Conservation (phyloP, 2,329 filamentous ascomycete genomes). For the Escovopsis sp. region DNA sequence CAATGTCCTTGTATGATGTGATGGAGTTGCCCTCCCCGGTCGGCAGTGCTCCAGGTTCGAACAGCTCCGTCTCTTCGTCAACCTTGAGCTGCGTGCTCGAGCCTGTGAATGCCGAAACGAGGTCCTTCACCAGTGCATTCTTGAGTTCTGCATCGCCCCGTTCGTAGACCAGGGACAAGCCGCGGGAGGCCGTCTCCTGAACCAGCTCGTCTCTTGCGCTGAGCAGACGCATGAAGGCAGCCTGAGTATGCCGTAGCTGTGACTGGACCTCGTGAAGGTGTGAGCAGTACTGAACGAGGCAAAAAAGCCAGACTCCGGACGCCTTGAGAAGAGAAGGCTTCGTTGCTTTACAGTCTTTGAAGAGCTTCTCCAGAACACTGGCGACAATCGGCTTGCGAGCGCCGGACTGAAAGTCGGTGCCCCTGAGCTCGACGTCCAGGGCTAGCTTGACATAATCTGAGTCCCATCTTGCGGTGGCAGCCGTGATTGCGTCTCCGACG, state of each 20-base stretch:
- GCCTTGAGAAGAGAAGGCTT: slow-evolving; percentile 86
- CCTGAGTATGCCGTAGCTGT: slow-evolving; percentile 64
- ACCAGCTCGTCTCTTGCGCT: slow-evolving; percentile 85
- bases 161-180: slow-evolving; percentile 85
- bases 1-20: slow-evolving; percentile 95
- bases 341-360: slow-evolving; percentile 64
- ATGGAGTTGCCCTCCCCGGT: slow-evolving; percentile 81
- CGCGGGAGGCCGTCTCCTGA: slow-evolving; percentile 86
- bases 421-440: slow-evolving; percentile 53
- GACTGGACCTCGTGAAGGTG: slow-evolving; percentile 60
- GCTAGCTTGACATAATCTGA: slow-evolving; percentile 63
- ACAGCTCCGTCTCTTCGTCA: slow-evolving; percentile 79
- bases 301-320: slow-evolving; percentile 89
- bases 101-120: slow-evolving; percentile 80
- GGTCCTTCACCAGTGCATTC: slow-evolving; percentile 69
- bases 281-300: slow-evolving; percentile 78
- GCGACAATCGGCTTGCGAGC: slow-evolving; percentile 29
- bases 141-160: slow-evolving; percentile 71
- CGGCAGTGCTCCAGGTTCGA: slow-evolving; percentile 78
- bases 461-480: slow-evolving; percentile 65
- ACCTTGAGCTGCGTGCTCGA: slow-evolving; percentile 64
- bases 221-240: slow-evolving; percentile 75
- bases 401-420: slow-evolving; percentile 21
- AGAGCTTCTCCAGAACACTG: slow-evolving; percentile 53
- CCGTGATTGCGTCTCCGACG: slow-evolving; percentile 75